Evolutionary conservation across 768 basidiomycete species (phyloP).

Genomic region (Heimioporus sp.): DNA sequence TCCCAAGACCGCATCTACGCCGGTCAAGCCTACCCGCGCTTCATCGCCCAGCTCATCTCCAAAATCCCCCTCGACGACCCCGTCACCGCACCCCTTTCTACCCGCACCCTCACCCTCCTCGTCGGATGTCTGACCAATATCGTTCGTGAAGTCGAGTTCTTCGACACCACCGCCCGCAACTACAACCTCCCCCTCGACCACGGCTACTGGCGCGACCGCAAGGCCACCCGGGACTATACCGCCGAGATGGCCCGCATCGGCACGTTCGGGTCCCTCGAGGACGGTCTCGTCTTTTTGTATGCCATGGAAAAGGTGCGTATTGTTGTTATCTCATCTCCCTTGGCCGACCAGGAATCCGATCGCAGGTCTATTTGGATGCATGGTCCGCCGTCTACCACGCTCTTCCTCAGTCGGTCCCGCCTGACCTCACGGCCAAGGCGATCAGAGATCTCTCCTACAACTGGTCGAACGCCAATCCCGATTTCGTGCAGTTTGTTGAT

Average conservation of each 20-base stretch:
- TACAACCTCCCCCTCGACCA: conserved; percentile 44
- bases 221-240: conserved; percentile 65
- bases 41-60: conserved; percentile 64
- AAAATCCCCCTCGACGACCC: conserved; percentile 45
- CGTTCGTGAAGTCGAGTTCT: conserved; percentile 58
- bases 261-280: conserved; percentile 45
- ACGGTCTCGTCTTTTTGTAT: conserved; percentile 73
- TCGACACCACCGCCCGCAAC: conserved; percentile 46
- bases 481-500: conserved; percentile 54
- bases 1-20: conserved; percentile 76
- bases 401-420: neutral
- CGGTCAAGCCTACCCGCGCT: conserved; percentile 69
- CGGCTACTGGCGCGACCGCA: conserved; percentile 46
- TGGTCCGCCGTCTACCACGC: conserved; percentile 51
- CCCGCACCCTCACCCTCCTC: conserved; percentile 46
- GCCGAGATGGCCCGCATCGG: conserved; percentile 65
- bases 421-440: conserved; percentile 25
- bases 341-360: neutral
- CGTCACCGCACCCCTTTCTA: conserved; percentile 4
- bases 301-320: conserved; percentile 68
- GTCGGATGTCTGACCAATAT: conserved; percentile 56
- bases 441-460: conserved; percentile 53
- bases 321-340: neutral
- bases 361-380: conserved; percentile 65
- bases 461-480: conserved; percentile 51